phyloP scores from a whole-genome alignment of 2,329 filamentous ascomycete genomes.

The Coleophoma crateriformis region DNA sequence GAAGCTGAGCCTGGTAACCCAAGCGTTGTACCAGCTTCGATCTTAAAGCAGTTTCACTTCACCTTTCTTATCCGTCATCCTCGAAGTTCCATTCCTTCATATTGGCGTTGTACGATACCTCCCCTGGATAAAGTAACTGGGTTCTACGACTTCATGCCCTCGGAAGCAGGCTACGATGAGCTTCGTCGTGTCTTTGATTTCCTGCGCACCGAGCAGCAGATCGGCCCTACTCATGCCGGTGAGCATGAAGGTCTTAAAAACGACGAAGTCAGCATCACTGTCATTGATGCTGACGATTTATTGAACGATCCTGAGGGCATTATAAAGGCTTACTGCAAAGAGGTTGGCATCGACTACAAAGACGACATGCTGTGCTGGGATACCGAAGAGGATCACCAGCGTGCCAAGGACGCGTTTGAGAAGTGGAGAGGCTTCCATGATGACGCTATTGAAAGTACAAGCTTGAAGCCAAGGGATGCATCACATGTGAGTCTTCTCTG shows the following conservation, averaged over 20 bases:
- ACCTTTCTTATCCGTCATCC: constrained; percentile 96
- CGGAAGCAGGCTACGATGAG: constrained; percentile 87
- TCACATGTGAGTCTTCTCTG: constrained; percentile 44
- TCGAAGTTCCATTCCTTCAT: constrained; percentile 85
- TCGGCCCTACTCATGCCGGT: constrained; percentile 63
- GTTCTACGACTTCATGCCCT: constrained; percentile 80
- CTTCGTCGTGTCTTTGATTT: constrained; percentile 85
- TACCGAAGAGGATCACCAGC: constrained; percentile 62
- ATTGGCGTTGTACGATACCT: constrained; percentile 89
- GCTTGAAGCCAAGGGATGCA: constrained; percentile 64
- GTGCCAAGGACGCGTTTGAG: constrained; percentile 73
- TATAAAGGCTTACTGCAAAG: constrained; percentile 74
- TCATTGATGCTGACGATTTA: constrained; percentile 91
- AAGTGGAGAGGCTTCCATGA: constrained; percentile 98
- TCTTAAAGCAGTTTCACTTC: constrained; percentile 82
- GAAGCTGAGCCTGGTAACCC: constrained; percentile 67
- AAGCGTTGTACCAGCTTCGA: constrained; percentile 70
- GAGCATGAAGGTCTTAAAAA: constrained; percentile 17
- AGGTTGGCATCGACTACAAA: constrained; percentile 71
- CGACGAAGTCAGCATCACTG: constrained; percentile 61
- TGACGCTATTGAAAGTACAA: constrained; percentile 80
- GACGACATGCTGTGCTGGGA: constrained; percentile 82
- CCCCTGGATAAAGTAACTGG: constrained; percentile 78
- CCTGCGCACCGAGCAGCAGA: constrained; percentile 59
- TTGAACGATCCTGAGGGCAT: constrained; percentile 76